phyloP scores from a whole-genome alignment of 2,329 filamentous ascomycete genomes.

The Cylindrodendrum hubeiense region DNA sequence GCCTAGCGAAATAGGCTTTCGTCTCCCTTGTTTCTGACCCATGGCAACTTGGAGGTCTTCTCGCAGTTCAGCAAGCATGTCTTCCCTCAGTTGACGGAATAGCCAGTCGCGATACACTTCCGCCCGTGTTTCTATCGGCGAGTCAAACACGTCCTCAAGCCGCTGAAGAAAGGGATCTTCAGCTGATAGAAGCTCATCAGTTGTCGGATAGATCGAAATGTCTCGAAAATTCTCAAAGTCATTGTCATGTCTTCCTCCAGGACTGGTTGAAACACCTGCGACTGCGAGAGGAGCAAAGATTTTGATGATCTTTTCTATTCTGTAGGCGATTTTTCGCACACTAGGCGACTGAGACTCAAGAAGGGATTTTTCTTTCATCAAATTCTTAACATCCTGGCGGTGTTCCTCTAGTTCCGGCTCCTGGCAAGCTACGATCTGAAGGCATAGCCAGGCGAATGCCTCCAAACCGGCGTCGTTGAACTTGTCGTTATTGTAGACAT shows the following conservation, averaged over 20 bases:
- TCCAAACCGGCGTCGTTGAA: slow-evolving; percentile 50
- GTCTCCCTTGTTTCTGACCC: slow-evolving; percentile 61
- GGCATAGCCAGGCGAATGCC: slow-evolving; percentile 61
- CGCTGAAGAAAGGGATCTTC: slow-evolving; percentile 67
- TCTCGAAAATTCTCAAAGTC: slow-evolving; percentile 72
- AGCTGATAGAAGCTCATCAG: slow-evolving; percentile 70
- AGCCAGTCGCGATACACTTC: slow-evolving; percentile 75
- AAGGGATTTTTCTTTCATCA: slow-evolving; percentile 42
- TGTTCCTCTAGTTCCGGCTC: slow-evolving; percentile 31
- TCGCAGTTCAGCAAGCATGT: slow-evolving; percentile 75
- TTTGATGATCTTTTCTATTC: slow-evolving; percentile 54
- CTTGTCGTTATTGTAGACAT: slow-evolving; percentile 40
- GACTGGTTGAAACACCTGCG: slow-evolving; percentile 38
- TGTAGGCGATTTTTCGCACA: slow-evolving; percentile 47
- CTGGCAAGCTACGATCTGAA: slow-evolving; percentile 54
- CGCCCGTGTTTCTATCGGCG: slow-evolving; percentile 51
- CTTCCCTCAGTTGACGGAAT: slow-evolving; percentile 78
- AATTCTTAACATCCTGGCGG: slow-evolving; percentile 33
- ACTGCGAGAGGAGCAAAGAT: slow-evolving; percentile 27
- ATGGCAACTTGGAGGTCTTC: slow-evolving; percentile 68
- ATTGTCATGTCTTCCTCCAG: slow-evolving; percentile 81
- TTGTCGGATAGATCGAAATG: slow-evolving; percentile 74
- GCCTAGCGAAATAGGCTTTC: slow-evolving; percentile 53
- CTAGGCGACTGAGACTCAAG: slow-evolving; percentile 39
- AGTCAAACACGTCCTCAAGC: slow-evolving; percentile 62